Percentiles rank a stretch among this genome's conserved stretches.
phyloP scores from a whole-genome alignment of 352 stramenopile genomes.

The Phytophthora pistaciae region DNA sequence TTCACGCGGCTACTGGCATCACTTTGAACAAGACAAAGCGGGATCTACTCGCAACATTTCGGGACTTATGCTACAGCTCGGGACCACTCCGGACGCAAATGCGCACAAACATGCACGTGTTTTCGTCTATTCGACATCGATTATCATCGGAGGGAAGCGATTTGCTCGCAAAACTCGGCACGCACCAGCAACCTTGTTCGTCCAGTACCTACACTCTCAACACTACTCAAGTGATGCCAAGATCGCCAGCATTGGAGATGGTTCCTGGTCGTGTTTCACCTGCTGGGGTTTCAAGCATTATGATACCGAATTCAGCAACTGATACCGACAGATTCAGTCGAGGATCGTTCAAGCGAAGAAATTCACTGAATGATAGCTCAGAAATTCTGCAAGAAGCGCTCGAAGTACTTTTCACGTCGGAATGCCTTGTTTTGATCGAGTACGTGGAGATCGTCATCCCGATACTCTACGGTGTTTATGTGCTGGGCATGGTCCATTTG shows the following conservation, averaged over 20 bases:
- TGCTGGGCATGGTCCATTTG: conserved; percentile 8
- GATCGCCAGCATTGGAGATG: neutral
- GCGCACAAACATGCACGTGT: neutral
- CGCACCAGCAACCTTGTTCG: too few relatives aligned
- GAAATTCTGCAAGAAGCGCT: neutral
- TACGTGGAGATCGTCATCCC: conserved; percentile 40
- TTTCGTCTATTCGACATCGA: neutral
- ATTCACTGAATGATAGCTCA: neutral
- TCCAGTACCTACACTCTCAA: too few relatives aligned
- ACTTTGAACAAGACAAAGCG: neutral
- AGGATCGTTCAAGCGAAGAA: neutral
- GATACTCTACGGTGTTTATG: conserved; percentile 24
- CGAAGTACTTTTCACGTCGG: conserved; percentile 29
- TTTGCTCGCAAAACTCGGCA: neutral
- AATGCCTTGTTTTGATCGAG: conserved; percentile 41
- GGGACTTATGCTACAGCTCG: neutral
- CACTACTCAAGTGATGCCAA: neutral
- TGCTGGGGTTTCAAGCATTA: neutral
- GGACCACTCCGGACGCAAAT: neutral
- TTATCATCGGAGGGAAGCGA: neutral
- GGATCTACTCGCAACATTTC: neutral
- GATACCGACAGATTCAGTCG: neutral
- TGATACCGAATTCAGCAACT: neutral
- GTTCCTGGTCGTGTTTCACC: neutral
- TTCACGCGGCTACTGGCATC: neutral